Conservation (phyloP, 2,329 filamentous ascomycete species). For the Pseudogymnoascus sp. region DNA sequence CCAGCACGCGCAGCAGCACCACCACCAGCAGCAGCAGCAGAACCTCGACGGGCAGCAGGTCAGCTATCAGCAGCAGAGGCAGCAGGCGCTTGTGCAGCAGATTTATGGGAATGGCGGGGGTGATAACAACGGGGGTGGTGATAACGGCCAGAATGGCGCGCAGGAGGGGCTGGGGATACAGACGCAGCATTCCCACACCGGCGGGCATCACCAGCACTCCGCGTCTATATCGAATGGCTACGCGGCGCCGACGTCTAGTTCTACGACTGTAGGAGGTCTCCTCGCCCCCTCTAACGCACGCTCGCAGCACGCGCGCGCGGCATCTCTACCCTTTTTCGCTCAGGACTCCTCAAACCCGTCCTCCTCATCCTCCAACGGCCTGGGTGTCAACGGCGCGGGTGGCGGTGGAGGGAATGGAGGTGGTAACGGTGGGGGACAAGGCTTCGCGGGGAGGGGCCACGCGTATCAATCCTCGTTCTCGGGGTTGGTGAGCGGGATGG, state of each 20-base stretch:
- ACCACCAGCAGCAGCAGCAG: conserved; percentile 30
- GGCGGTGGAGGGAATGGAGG: conserved; percentile 32
- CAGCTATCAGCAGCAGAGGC: conserved; percentile 42
- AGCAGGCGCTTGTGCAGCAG: conserved; percentile 35
- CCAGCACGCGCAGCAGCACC: background rate
- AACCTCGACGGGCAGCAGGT: conserved; percentile 30
- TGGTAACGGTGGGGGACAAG: conserved; percentile 33
- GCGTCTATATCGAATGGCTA: conserved; percentile 50
- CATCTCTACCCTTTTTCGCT: conserved; percentile 71
- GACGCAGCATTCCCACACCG: conserved; percentile 61
- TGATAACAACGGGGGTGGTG: conserved; percentile 44
- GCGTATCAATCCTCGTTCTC: conserved; percentile 56
- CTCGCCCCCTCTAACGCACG: conserved; percentile 60
- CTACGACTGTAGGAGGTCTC: conserved; percentile 63
- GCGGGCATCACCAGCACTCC: conserved; percentile 68
- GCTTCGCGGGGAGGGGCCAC: conserved; percentile 44
- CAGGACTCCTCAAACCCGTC: conserved; percentile 54
- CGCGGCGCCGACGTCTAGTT: conserved; percentile 33
- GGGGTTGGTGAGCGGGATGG: conserved; percentile 21
- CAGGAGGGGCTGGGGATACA: conserved; percentile 45
- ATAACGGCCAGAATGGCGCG: conserved; percentile 45
- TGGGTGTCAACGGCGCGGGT: conserved; percentile 25
- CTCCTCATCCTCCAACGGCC: conserved; percentile 41
- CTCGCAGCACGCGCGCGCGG: conserved; percentile 57
- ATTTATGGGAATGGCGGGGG: conserved; percentile 27